phyloP scores from a whole-genome alignment of 2,329 filamentous ascomycete species.

The Fusarium sp. region DNA sequence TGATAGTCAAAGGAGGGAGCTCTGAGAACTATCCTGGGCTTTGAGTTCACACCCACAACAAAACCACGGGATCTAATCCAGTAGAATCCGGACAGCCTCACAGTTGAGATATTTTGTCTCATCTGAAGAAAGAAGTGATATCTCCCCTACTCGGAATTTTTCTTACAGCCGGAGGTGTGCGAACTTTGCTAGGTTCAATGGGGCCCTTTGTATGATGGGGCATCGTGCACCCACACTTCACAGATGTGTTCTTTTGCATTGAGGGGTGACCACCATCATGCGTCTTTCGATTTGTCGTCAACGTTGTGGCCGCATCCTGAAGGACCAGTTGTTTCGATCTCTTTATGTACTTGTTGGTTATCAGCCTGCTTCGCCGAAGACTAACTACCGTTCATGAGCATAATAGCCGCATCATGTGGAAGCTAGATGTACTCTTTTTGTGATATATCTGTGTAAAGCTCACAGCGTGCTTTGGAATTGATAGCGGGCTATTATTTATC shows the following conservation, averaged over 20 bases:
- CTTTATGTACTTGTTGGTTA: conserved; percentile 3
- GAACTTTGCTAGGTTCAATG: conserved; percentile 37
- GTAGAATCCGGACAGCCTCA: not conserved
- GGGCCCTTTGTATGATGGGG: conserved; percentile 42
- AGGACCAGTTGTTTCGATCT: conserved; percentile 13
- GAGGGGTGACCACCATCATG: conserved; percentile 40
- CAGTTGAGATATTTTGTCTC: not conserved
- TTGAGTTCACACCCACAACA: not conserved
- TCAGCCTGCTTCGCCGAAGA: conserved; percentile 2
- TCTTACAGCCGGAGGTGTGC: conserved; percentile 2
- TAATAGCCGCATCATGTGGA: conserved; percentile 8
- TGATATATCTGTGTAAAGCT: not conserved
- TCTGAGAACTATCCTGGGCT: not conserved
- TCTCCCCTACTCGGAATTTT: not conserved
- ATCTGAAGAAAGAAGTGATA: not conserved
- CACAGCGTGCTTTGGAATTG: not conserved
- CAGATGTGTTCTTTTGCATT: conserved; percentile 42
- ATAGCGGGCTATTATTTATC: not conserved
- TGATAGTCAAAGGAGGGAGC: conserved; percentile 31
- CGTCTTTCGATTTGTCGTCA: conserved; percentile 30
- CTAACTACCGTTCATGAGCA: not conserved
- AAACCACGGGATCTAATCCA: not conserved
- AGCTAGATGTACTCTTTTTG: not conserved
- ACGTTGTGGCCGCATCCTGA: conserved; percentile 12
- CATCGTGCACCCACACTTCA: conserved; percentile 42